These are phyloP conservation scores for Termitomyces sp. DNA, from an alignment of 768 basidiomycete genomes.

Conservation along the genomic window DNA sequence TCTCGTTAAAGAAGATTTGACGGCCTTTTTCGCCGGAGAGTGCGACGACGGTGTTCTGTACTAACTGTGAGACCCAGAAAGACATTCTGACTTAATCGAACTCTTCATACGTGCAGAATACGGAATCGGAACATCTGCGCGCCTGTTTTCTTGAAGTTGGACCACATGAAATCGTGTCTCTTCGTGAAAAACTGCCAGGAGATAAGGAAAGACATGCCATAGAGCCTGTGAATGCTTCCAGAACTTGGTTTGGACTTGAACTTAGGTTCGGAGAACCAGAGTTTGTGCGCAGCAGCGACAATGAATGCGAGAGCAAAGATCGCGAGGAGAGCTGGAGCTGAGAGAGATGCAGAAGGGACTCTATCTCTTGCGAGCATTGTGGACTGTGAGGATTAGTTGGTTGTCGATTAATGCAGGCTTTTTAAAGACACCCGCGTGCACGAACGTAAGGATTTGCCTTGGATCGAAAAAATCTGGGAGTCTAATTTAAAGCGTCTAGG, in stretches of 20 bases:
- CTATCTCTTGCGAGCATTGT: neutral
- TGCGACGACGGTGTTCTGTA: constrained; percentile 20
- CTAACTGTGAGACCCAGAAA: neutral
- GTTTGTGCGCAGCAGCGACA: neutral
- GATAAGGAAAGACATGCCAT: constrained; percentile 22
- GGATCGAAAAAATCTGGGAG: neutral
- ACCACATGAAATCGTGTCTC: constrained; percentile 23
- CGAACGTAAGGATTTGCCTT: neutral
- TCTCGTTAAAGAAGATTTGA: constrained; percentile 25
- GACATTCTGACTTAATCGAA: too few relatives aligned
- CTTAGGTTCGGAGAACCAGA: neutral
- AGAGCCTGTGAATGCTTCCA: constrained; percentile 13
- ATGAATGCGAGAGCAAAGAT: neutral
- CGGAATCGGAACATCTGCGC: constrained; percentile 22
- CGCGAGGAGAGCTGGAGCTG: neutral
- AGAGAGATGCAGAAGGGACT: neutral
- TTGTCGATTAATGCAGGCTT: neutral
- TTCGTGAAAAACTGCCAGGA: constrained; percentile 27
- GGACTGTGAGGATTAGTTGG: neutral
- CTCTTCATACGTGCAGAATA: constrained; percentile 19
- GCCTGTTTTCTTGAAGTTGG: constrained; percentile 18
- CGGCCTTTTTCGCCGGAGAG: constrained; percentile 26
- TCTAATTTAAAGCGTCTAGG: too few relatives aligned
- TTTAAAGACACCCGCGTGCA: neutral
- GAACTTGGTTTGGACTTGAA: neutral